A percentile compares a stretch with the other conserved stretches of the same genome.
Conservation (phyloP, 768 basidiomycete species). For the Exsudoporus frostii region DNA sequence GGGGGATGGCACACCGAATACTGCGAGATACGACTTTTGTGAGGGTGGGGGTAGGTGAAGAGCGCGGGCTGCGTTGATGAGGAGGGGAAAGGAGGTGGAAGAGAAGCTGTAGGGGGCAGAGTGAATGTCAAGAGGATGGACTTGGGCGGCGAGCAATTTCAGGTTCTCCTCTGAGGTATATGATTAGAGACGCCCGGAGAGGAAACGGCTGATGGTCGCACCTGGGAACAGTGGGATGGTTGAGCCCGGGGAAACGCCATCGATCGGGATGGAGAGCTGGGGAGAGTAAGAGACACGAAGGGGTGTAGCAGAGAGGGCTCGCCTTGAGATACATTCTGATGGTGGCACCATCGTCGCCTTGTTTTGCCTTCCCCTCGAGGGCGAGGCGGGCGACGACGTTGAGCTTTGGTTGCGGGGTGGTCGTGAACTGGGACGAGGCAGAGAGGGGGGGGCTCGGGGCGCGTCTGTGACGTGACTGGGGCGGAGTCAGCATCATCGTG, state of each 20-base stretch:
- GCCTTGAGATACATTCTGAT: constrained; percentile 81
- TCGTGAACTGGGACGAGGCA: constrained; percentile 44
- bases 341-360: constrained; percentile 59
- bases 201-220: constrained; percentile 23
- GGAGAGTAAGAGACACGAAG: constrained; percentile 1
- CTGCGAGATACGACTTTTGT: constrained; percentile 55
- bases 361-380: constrained; percentile 70
- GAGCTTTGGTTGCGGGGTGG: constrained; percentile 45
- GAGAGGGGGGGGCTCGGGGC: constrained; percentile 32
- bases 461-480: constrained; percentile 29
- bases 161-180: constrained; percentile 65
- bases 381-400: constrained; percentile 73
- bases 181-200: not conserved
- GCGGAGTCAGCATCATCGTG: constrained; percentile 14
- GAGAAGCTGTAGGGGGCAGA: constrained; percentile 78
- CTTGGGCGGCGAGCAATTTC: constrained; percentile 67
- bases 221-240: constrained; percentile 74
- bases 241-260: constrained; percentile 60
- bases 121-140: constrained; percentile 71
- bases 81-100: constrained; percentile 54
- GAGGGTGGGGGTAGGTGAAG: constrained; percentile 63
- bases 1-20: constrained; percentile 44
- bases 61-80: constrained; percentile 66
- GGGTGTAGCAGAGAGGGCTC: constrained; percentile 3
- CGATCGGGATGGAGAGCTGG: constrained; percentile 67